Evolutionary conservation across 208 protist genomes (phyloP).

Genomic region (Trypanosoma platydactyli): DNA sequence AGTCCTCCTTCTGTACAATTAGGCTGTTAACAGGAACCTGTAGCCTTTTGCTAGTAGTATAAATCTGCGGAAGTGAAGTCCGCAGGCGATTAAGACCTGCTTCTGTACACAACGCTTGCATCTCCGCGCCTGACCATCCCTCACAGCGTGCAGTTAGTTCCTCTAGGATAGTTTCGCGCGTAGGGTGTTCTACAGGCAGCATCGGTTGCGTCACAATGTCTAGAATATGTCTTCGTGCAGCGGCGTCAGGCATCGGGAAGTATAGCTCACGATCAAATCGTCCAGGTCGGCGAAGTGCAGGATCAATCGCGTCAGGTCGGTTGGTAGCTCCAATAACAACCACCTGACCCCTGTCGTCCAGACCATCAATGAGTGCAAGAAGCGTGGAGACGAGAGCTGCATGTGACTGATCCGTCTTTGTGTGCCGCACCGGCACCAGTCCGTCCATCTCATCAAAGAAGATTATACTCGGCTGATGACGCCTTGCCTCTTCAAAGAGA

Average conservation of each 20-base stretch:
- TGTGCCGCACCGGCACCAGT: conserved; percentile 82
- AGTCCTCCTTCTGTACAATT: conserved; percentile 57
- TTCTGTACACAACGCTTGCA: conserved; percentile 99
- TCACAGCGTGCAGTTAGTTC: conserved; percentile 89
- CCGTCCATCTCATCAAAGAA: conserved; percentile 99
- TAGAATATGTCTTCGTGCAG: conserved; percentile 82
- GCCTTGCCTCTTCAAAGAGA: conserved; percentile 97
- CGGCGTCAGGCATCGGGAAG: conserved; percentile 77
- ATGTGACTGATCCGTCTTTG: conserved; percentile 80
- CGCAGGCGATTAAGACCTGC: conserved; percentile 86
- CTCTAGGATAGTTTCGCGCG: conserved; percentile 79
- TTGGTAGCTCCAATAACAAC: conserved; percentile 96
- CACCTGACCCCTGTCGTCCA: conserved; percentile 90
- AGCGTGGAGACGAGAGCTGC: conserved; percentile 89
- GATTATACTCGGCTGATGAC: conserved; percentile 96
- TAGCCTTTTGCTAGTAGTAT: conserved; percentile 54
- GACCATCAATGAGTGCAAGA: conserved; percentile 95
- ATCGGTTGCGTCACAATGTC: conserved; percentile 97
- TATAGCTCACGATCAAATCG: conserved; percentile 97
- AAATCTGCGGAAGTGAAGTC: conserved; percentile 75
- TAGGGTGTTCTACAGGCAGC: conserved; percentile 86
- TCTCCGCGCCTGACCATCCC: conserved; percentile 98
- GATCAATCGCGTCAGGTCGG: conserved; percentile 95
- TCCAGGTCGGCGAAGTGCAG: conserved; percentile 94
- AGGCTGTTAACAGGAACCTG: conserved; percentile 36